These are phyloP conservation scores for Ophiosphaerella herpotricha DNA, from an alignment of 2,329 filamentous ascomycete species.

Conservation along the genomic window DNA sequence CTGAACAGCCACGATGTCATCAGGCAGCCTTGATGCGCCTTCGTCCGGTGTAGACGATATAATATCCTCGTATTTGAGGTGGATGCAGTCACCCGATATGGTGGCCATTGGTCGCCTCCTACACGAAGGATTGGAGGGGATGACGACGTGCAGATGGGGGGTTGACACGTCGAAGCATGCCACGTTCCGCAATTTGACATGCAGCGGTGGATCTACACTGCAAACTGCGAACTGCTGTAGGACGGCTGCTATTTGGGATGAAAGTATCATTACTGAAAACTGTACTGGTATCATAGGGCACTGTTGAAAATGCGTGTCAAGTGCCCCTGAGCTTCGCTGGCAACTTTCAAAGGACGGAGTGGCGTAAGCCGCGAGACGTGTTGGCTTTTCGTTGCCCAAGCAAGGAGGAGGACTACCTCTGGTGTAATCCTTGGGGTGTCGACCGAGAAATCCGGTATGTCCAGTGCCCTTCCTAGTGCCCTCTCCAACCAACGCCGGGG, in stretches of 20 bases:
- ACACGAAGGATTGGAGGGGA: constrained; percentile 8
- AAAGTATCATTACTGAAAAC: background rate
- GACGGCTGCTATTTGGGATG: constrained; percentile 7
- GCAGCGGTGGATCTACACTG: constrained; percentile 14
- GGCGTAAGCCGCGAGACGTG: background rate
- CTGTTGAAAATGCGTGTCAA: background rate
- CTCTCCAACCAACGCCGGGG: background rate
- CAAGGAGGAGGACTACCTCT: background rate
- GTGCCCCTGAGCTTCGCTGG: background rate
- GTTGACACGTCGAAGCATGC: background rate
- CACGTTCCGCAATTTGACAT: constrained; percentile 4
- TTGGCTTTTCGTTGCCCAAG: background rate
- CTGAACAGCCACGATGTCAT: constrained; percentile 13
- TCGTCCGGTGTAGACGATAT: constrained; percentile 20
- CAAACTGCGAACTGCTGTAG: constrained; percentile 18
- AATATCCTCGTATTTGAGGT: constrained; percentile 1
- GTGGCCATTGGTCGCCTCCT: constrained; percentile 8
- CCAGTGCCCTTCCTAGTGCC: background rate
- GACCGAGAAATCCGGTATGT: background rate
- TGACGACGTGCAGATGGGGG: constrained; percentile 15
- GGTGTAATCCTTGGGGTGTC: background rate
- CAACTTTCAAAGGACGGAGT: background rate
- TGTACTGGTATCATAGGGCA: background rate
- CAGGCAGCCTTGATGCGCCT: constrained; percentile 11
- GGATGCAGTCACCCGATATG: constrained; percentile 2